A percentile compares a stretch with the other conserved stretches of the same genome.
Evolutionary conservation across 1,139 yeast species (phyloP).

Genomic region (Pichia sp.): DNA sequence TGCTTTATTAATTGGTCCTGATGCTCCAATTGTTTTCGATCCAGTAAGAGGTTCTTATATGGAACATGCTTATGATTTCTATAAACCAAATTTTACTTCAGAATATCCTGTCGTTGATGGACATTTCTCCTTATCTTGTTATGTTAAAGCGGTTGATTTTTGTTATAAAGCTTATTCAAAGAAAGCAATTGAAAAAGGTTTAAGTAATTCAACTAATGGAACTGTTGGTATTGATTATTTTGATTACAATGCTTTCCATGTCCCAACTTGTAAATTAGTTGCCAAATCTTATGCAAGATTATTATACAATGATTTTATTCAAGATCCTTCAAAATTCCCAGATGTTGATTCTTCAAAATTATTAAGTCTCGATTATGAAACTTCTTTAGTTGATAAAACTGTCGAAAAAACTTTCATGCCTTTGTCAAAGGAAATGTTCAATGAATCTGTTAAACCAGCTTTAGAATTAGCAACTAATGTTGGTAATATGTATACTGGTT

Average conservation of each 20-base stretch:
- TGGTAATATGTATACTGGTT: slow-evolving; percentile 98
- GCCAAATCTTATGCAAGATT: slow-evolving; percentile 90
- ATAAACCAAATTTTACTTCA: slow-evolving; percentile 92
- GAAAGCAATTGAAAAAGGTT: slow-evolving; percentile 61
- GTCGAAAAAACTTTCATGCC: slow-evolving; percentile 83
- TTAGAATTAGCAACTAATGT: slow-evolving; percentile 89
- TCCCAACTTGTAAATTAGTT: slow-evolving; percentile 95
- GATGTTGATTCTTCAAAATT: slow-evolving; percentile 51
- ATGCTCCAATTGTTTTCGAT: slow-evolving; percentile 94
- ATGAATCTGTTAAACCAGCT: slow-evolving; percentile 72
- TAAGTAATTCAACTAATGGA: slow-evolving; percentile 35
- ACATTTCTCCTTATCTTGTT: slow-evolving; percentile 89
- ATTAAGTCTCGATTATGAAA: slow-evolving; percentile 62
- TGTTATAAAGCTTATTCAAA: slow-evolving; percentile 78
- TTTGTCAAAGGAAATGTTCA: slow-evolving; percentile 65
- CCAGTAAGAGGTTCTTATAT: slow-evolving; percentile 82
- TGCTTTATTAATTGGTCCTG: slow-evolving; percentile 93
- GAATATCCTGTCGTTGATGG: slow-evolving; percentile 99
- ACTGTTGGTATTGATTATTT: slow-evolving; percentile 68
- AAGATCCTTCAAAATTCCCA: slow-evolving; percentile 58
- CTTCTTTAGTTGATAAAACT: slow-evolving; percentile 69
- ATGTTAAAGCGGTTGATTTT: slow-evolving; percentile 86
- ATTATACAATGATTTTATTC: slow-evolving; percentile 77
- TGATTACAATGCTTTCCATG: slow-evolving; percentile 96
- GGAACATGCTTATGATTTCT: slow-evolving; percentile 97